Evolutionary conservation across 1,284 basidiomycete genomes (phyloP).

Genomic region (Cutaneotrichosporon sp.): DNA sequence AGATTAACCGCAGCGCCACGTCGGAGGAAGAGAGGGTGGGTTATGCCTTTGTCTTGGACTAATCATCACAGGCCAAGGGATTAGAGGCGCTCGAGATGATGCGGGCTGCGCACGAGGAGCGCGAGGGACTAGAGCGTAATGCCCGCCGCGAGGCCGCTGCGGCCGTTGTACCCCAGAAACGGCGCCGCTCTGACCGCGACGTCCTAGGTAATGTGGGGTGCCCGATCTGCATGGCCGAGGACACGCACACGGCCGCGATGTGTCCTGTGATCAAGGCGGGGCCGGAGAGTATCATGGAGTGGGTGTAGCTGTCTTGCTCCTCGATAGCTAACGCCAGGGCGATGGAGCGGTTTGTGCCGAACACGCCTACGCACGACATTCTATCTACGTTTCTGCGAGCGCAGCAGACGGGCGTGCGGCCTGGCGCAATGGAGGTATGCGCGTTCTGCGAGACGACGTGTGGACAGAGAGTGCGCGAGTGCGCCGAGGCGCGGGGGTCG

Average conservation of each 20-base stretch:
- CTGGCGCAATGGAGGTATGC: slow-evolving; percentile 14
- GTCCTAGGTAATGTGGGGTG: slow-evolving; percentile 2
- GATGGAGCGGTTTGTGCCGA: slow-evolving; percentile 5
- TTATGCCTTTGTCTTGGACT: neutral
- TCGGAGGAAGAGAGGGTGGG: slow-evolving; percentile 10
- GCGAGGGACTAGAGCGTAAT: neutral
- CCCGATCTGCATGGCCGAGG: neutral
- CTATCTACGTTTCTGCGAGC: slow-evolving; percentile 6
- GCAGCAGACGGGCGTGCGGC: neutral
- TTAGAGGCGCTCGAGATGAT: slow-evolving; percentile 4
- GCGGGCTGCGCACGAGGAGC: slow-evolving; percentile 3
- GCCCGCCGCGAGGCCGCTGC: neutral
- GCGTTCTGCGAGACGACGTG: slow-evolving; percentile 31
- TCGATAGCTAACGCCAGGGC: slow-evolving; percentile 6
- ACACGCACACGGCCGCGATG: neutral
- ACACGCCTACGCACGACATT: slow-evolving; percentile 3
- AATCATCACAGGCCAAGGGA: slow-evolving; percentile 2
- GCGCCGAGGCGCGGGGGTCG: slow-evolving; percentile 25
- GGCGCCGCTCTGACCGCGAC: neutral
- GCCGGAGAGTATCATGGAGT: slow-evolving; percentile 7
- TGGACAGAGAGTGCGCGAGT: slow-evolving; percentile 22
- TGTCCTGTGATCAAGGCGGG: slow-evolving; percentile 16
- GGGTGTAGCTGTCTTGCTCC: neutral
- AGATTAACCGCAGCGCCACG: neutral
- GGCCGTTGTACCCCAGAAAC: neutral